Base-by-base conservation (phyloP, 805 yeast genomes). In the Saturnispora serradocipensis region DNA sequence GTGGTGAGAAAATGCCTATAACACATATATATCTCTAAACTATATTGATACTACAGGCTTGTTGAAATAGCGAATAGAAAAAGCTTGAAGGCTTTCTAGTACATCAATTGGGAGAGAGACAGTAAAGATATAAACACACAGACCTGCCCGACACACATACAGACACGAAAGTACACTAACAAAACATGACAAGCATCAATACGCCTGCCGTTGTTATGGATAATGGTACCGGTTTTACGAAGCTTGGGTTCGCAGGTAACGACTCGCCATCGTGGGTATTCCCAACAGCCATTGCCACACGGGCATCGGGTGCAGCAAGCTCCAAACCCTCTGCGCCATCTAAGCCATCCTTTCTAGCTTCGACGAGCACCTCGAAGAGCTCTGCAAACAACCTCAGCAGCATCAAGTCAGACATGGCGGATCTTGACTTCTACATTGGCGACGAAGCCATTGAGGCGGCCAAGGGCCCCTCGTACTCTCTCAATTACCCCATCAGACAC, bases 201-300 rank as follows among this genome's bases (percentile, higher is more conserved):
- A 83, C 87, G 53, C 97, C 97, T 40, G 96, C 97, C 54, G 91
- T 89, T 74, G 96, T 89, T 67, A 89, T 89, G 97, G 96, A 55
- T 76, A 91, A 91, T 68, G 99, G 99, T 77, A 93, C 99, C 61
- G 99, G 99, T 58, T 76, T 90, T 61, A 93, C 99, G 66, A 93
- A 93, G 68, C 77, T 93, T 59, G 99, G 99, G 27, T 93, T 90
- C 72, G 99, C 99, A 59, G 99, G 99, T 52, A 93, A 93, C 67
- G 99, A 93, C 71, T 78, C 97, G 24, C 99, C 99, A 40, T 90
- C 97, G 4, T 93, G 86, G 78, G 88, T 93, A 32, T 88, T 93
- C 63, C 99, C 99, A 49, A 93, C 99, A 1, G 98, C 97, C 5
- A 93, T 93, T 67, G 83, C 95, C 25, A 90, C 97, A 2, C 76